phyloP scores from a whole-genome alignment of 768 basidiomycete genomes.

The Naganishia vishniacii region DNA sequence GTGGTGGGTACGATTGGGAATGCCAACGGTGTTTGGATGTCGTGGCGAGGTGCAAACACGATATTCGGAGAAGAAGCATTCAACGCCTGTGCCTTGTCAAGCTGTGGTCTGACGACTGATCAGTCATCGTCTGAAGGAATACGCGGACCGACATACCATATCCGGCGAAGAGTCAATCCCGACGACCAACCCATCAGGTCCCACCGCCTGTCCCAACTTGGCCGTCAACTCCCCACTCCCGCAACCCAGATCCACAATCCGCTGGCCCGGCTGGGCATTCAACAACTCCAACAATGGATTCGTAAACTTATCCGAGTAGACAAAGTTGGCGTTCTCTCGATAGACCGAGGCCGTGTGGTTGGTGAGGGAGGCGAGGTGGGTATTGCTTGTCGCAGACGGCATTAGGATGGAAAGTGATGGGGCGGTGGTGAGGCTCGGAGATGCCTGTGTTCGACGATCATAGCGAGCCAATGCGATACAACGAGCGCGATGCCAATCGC shows the following conservation, averaged over 20 bases:
- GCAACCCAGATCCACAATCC: constrained; percentile 60
- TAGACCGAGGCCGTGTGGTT: constrained; percentile 55
- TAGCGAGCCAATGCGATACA: too few relatives aligned
- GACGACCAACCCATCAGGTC: constrained; percentile 56
- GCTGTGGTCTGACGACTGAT: constrained; percentile 47
- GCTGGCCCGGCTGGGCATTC: constrained; percentile 61
- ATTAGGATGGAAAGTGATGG: background rate
- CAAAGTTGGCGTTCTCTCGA: constrained; percentile 62
- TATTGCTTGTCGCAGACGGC: background rate
- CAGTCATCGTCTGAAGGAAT: background rate
- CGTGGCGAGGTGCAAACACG: constrained; percentile 24
- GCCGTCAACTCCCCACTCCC: constrained; percentile 73
- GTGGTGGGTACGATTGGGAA: background rate
- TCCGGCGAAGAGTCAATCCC: constrained; percentile 66
- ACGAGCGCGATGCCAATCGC: too few relatives aligned
- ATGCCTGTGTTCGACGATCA: too few relatives aligned
- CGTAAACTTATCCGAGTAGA: constrained; percentile 56
- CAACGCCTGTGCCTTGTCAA: constrained; percentile 55
- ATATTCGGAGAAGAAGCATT: constrained; percentile 48
- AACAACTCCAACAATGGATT: constrained; percentile 59
- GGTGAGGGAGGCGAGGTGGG: constrained; percentile 25
- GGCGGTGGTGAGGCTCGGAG: background rate
- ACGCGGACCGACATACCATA: constrained; percentile 55
- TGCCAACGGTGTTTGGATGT: background rate
- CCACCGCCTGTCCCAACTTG: constrained; percentile 57